Conservation (phyloP, 202 grass and related monocot genomes). For the Zizania palustris region DNA sequence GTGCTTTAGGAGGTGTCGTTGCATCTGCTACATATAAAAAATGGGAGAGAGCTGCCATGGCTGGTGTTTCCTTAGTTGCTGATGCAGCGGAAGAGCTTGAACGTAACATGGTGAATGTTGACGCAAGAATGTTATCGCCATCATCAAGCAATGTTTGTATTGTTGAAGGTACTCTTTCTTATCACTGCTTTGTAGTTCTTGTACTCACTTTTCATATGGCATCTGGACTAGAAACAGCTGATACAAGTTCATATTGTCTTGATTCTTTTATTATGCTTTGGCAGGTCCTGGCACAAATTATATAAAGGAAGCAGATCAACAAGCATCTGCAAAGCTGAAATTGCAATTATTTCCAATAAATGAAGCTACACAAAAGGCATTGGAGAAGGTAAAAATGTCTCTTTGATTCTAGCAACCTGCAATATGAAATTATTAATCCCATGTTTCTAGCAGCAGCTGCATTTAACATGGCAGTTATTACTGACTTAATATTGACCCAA, state of each 20-base stretch:
- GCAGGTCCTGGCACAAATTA: slow-evolving; percentile 61
- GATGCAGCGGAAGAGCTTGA: slow-evolving; percentile 98
- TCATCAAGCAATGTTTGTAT: slow-evolving; percentile 51
- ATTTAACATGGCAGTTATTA: slow-evolving; percentile 10
- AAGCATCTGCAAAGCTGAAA: slow-evolving; percentile 78
- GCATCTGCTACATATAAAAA: slow-evolving; percentile 83
- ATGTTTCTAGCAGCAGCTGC: background rate
- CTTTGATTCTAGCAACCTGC: slow-evolving; percentile 32
- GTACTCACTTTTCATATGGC: slow-evolving; percentile 6
- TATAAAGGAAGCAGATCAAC: slow-evolving; percentile 57
- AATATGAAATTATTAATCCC: slow-evolving; percentile 27
- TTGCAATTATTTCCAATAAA: slow-evolving; percentile 97
- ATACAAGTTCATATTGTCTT: too few species aligned
- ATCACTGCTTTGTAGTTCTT: slow-evolving; percentile 24
- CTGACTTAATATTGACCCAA: slow-evolving; percentile 2
- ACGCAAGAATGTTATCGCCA: slow-evolving; percentile 43
- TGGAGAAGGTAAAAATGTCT: slow-evolving; percentile 80
- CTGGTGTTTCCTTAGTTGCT: slow-evolving; percentile 98
- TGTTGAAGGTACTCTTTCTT: slow-evolving; percentile 54
- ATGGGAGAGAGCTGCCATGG: slow-evolving; percentile 97
- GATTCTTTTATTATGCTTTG: slow-evolving; percentile 38
- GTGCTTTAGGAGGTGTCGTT: slow-evolving; percentile 56
- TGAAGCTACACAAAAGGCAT: slow-evolving; percentile 82
- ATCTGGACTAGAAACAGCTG: background rate
- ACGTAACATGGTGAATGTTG: slow-evolving; percentile 44